A percentile compares a stretch with the other conserved stretches of the same genome.
Conservation (phyloP, 129 eudicot species). For the Tanacetum coccineum region DNA sequence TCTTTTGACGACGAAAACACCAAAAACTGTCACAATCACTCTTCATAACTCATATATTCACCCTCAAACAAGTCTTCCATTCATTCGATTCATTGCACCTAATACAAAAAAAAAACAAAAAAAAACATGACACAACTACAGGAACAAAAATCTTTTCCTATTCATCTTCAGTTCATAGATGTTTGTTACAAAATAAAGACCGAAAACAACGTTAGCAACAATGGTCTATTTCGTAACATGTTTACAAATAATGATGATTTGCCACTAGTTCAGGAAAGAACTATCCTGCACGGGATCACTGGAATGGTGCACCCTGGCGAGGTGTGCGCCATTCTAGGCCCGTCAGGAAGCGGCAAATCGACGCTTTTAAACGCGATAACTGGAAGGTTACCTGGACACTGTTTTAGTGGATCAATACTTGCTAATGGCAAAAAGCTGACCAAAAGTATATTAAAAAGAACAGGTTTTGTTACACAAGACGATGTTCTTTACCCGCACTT, state of each 20-base stretch:
- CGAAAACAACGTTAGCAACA: constrained; percentile 20
- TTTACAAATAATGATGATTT: constrained; percentile 8
- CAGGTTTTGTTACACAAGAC: constrained; percentile 90
- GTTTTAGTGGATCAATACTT: constrained; percentile 63
- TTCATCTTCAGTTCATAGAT: constrained; percentile 58
- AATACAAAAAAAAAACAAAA: not conserved
- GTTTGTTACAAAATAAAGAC: constrained; percentile 55
- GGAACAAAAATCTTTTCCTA: constrained; percentile 10
- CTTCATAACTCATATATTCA: constrained; percentile 35
- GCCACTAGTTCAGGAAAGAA: constrained; percentile 40
- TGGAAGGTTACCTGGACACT: constrained; percentile 54
- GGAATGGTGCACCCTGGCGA: constrained; percentile 85
- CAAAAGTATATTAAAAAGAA: constrained; percentile 38
- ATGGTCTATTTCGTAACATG: constrained; percentile 25
- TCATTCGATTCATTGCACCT: constrained; percentile 9
- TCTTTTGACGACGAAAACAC: constrained; percentile 40
- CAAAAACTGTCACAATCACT: constrained; percentile 38
- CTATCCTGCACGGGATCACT: constrained; percentile 59
- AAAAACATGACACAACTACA: constrained; percentile 17
- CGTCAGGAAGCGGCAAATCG: constrained; percentile 96
- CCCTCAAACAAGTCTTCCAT: not conserved
- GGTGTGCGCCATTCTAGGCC: constrained; percentile 79
- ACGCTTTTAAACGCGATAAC: constrained; percentile 78
- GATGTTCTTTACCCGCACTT: constrained; percentile 86
- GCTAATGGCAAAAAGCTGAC: constrained; percentile 52